These are phyloP conservation scores for Astrothelium macrocarpum DNA, from an alignment of 495 filamentous ascomycete genomes.

Conservation along the genomic window DNA sequence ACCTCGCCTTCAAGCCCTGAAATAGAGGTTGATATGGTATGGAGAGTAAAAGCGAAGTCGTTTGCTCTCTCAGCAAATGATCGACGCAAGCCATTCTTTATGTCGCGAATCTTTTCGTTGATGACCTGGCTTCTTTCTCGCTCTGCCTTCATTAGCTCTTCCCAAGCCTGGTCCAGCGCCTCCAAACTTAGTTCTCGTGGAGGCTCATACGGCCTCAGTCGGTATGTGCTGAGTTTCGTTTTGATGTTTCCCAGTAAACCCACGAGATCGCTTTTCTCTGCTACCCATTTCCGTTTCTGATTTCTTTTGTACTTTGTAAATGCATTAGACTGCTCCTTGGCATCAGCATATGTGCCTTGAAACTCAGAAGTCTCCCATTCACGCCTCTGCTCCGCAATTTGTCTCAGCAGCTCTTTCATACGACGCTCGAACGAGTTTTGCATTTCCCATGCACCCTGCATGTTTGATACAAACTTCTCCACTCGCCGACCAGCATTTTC, in stretches of 20 bases:
- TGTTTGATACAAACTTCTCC: constrained; percentile 96
- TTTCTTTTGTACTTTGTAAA: constrained; percentile 83
- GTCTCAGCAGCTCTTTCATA: constrained; percentile 67
- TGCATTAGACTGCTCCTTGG: constrained; percentile 70
- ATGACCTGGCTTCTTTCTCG: constrained; percentile 82
- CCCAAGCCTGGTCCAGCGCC: constrained; percentile 74
- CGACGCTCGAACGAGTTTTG: constrained; percentile 86
- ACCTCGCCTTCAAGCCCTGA: constrained; percentile 92
- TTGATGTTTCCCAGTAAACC: constrained; percentile 96
- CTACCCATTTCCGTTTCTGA: constrained; percentile 87
- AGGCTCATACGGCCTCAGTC: constrained; percentile 81
- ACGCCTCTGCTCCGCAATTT: constrained; percentile 61
- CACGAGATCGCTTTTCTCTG: constrained; percentile 90
- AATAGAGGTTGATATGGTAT: constrained; percentile 85
- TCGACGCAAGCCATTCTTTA: constrained; percentile 87
- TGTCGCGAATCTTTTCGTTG: constrained; percentile 95
- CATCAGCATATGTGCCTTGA: constrained; percentile 85
- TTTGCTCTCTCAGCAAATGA: constrained; percentile 95
- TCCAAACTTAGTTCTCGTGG: constrained; percentile 71
- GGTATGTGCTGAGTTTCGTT: constrained; percentile 92
- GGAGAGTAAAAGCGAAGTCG: constrained; percentile 87
- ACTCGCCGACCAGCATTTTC: constrained; percentile 94
- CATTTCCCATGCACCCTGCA: constrained; percentile 99
- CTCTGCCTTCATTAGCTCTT: constrained; percentile 64
- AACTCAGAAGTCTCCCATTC: constrained; percentile 72